Evolutionary conservation across 2,329 filamentous ascomycete genomes (phyloP), one percentile per base, ranked within the genome.

Genomic region (Alternaria metachromatica): DNA sequence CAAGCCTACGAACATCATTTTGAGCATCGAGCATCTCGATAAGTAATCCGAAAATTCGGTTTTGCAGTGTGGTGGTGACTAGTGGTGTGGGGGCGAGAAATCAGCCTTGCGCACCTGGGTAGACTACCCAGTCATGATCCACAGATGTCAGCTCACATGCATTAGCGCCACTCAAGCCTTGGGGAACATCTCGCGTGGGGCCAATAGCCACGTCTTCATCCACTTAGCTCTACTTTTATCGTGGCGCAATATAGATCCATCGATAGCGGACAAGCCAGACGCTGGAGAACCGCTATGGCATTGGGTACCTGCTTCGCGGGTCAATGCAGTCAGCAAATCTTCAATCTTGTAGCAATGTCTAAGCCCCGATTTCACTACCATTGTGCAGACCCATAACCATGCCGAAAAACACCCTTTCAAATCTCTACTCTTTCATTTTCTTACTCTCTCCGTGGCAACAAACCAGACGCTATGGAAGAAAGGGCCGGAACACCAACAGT

Each of bases 331-430:
- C 15, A 10, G 37, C n/a, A 18, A 18, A 41, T 18, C 2, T 3
- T 5, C 33, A 6, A 9, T 10, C 2, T 3, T n/a, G n/a, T 41
- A 0, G n/a, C 15, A 18, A 41, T 41, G 37, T 41, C 37, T 41
- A 41, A 41, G 37, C 37, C 37, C 18, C 37, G 5, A 41, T 41
- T 41, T 1, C 4, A 2, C 37, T n/a, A 0, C 33, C 33, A 2
- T n/a, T 0, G 8, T 0, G n/a, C 37, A 41, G n/a, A 11, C 37
- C n/a, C 37, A 41, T 41, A 41, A 18, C n/a, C 37, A 41, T 41
- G 3, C 1, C 7, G 33, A 41, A 2, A 8, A 2, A 2, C 1
- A n/a, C 0, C 2, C 2, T 7, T 41, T 2, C 33, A 12, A 13
- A 0, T 37, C 33, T 37, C 2, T n/a, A 3, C 8, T 3, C 33